Conservation (phyloP, 768 basidiomycete genomes). For the Polyporus arcularius region DNA sequence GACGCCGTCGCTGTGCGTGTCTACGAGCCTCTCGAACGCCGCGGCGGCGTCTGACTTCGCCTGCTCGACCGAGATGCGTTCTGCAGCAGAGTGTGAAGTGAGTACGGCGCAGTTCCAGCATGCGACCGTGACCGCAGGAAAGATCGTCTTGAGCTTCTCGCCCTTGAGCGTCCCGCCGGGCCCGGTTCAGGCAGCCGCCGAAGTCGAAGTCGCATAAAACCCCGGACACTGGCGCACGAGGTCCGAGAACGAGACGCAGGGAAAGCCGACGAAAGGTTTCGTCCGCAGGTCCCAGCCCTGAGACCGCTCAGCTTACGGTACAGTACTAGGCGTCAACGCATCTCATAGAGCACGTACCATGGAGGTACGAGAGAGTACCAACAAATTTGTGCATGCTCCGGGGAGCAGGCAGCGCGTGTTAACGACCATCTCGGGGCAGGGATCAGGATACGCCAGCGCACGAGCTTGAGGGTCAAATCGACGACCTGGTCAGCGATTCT, state of each 20-base stretch:
- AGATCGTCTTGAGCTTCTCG: constrained; percentile 80
- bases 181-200: constrained; percentile 86
- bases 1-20: constrained; percentile 77
- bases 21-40: constrained; percentile 75
- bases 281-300: too few relatives aligned
- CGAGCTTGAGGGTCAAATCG: constrained; percentile 93
- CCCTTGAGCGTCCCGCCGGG: constrained; percentile 95
- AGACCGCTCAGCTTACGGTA: neutral
- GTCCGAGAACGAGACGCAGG: constrained; percentile 92
- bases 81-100: constrained; percentile 39
- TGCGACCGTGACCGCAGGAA: constrained; percentile 72
- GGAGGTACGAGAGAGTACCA: constrained; percentile 89
- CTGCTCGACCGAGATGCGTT: constrained; percentile 58
- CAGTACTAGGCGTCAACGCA: neutral
- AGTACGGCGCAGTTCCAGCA: neutral
- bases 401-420: constrained; percentile 79
- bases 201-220: too few relatives aligned
- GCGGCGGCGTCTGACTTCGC: constrained; percentile 68
- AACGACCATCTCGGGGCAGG: constrained; percentile 83
- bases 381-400: constrained; percentile 97
- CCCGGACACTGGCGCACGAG: constrained; percentile 95
- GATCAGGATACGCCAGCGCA: constrained; percentile 91
- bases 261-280: constrained; percentile 92
- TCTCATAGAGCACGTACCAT: constrained; percentile 57
- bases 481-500: constrained; percentile 96